Evolutionary conservation across 129 eudicot genomes (phyloP), one percentile per base, ranked within the genome.

Genomic region (Flaveria sonorensis): DNA sequence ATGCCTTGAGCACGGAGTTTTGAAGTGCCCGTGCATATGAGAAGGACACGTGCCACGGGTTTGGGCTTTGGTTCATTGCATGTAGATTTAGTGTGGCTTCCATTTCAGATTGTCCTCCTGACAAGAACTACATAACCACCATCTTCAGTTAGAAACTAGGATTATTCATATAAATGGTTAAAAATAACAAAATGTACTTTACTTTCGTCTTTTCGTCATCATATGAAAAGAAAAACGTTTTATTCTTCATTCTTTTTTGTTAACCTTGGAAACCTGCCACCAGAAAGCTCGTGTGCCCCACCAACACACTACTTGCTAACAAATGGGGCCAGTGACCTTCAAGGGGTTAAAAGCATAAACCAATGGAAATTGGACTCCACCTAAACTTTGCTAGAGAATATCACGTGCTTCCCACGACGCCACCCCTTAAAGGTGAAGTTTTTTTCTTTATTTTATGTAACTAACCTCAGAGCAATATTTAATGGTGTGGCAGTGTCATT

Each of bases 11-110:
- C 81, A 92, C 94, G 1, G 87, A 81, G 87, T 92, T 92, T 68
- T 89, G 98, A 47, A 92, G 88, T 16, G 98, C 98, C 32, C 96
- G 91, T 39, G 98, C 97, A 18, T 92, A 92, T 13, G 96, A 92
- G 84, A 92, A 92, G 50, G 96, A 92, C 24, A 90, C 90, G 40
- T 90, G 94, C 98, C 94, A 90, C 30, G 94, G 98, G 94, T 90
- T 92, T 36, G 98, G 98, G 81, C 93, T 88, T 75, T 88, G 98
- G 83, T 92, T 92, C 96, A 92, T 92, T 43, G 97, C 89, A 10
- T 89, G 90, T 43, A 92, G 86, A 84, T 88, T 92, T 62, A 92
- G 72, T 53, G 97, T 89, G 19, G 97, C 97, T 80, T 92, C 96
- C 83, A 82, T 89, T 84, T 92, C 96, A 78, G 92, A 92, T 72